Base-by-base conservation (phyloP, 768 basidiomycete species). In the Suillus cothurnatus region DNA sequence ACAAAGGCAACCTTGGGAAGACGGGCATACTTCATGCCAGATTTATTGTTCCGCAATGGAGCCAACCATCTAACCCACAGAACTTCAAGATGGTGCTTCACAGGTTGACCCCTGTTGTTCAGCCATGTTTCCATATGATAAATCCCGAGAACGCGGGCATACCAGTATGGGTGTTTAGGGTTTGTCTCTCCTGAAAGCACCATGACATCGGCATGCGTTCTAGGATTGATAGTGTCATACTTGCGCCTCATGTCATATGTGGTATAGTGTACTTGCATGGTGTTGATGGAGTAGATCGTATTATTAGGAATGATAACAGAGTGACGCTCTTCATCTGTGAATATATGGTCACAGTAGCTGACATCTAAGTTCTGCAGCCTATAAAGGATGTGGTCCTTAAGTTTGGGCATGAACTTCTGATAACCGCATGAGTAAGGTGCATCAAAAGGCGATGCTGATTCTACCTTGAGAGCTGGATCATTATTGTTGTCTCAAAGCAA, bases 221-320 rank as follows among this genome's bases (percentile, higher is more conserved):
- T 19, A 0, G 39, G 53, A 23, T 62, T 39, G 19, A 74, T 63
- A 0, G 28, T 56, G 32, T 72, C 69, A 3, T 66, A 39, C 15
- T 63, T 67, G 1, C 49, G 7, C 1, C 43, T 45, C 6, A 75
- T 23, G 23, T 74, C 56, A 26, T 77, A 77, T 2, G 69, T 75
- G 8, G 74, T 78, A 53, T 76, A 76, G 56, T 76, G 74, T 28
- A 78, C 36, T 2, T 63, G 62, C 23, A 76, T 23, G 0, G 66
- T 66, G 45, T 71, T 66, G 57, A 75, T 71, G 12, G 58, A 23
- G 23, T 49, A 75, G 15, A 77, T 67, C 1, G 60, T 21, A 53
- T 77, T 63, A 28, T 66, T 43, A 15, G 64, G 60, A 31, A 76
- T 50, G 9, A 58, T 49, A 12, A 49, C 43, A 0, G 21, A 4